Evolutionary conservation across 1,139 yeast species (phyloP), one percentile per base, ranked within the genome.

Genomic region (Hanseniaspora uvarum): DNA sequence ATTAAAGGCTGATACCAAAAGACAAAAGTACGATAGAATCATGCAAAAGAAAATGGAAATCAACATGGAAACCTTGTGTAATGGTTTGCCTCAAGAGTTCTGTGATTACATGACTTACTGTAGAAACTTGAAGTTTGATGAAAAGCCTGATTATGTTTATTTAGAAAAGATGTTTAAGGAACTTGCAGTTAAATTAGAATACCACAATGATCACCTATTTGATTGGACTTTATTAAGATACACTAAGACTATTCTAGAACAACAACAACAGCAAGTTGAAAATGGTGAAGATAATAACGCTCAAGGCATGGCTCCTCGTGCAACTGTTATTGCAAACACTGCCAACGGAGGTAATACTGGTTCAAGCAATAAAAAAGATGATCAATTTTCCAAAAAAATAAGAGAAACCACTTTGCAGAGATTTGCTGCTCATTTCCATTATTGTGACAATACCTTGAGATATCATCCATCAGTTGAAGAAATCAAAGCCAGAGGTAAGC

Each of bases 21-120:
- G 95, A 70, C 97, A 92, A 69, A 92, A 92, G 71, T 92, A 92
- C 70, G 96, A 89, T 70, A 79, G 96, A 59, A 92, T 92, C 65
- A 83, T 89, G 87, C 97, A 92, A 68, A 87, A 87, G 76, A 92
- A 92, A 70, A 83, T 92, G 83, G 82, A 94, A 50, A 87, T 95
- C 10, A 86, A 95, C 30, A 80, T 92, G 51, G 96, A 89, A 65
- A 79, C 83, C 30, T 77, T 92, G 63, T 88, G 96, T 57, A 81
- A 88, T 63, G 97, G 97, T 5, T 78, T 92, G 62, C 98, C 98
- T 30, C 75, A 78, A 55, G 97, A 92, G 69, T 89, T 92, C 67
- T 80, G 86, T 62, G 86, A 86, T 63, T 89, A 88, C 68, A 77
- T 92, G 76, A 81, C 83, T 63, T 92, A 92, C 69, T 84, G 94